These are phyloP conservation scores for Hydnomerulius pinastri DNA, from an alignment of 768 basidiomycete genomes.

Conservation along the genomic window DNA sequence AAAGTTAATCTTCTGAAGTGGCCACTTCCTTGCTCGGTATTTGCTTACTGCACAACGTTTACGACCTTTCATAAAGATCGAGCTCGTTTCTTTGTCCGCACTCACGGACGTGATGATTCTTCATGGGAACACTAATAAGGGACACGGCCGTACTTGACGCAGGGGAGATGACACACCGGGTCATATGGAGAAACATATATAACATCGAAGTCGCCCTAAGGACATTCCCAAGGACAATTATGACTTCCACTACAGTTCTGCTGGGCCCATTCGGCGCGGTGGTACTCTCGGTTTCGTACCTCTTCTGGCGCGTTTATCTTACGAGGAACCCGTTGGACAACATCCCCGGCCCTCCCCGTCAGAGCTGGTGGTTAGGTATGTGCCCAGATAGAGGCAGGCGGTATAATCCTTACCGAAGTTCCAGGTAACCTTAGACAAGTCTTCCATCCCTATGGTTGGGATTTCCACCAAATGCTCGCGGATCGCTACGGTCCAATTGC, in stretches of 20 bases:
- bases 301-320: conserved; percentile 1
- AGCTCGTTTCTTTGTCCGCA: too few relatives aligned
- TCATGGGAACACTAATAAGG: too few relatives aligned
- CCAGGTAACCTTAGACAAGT: conserved; percentile 38
- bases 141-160: too few relatives aligned
- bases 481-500: conserved; percentile 43
- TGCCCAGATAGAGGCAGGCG: background rate
- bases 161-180: too few relatives aligned
- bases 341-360: conserved; percentile 3
- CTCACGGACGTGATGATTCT: too few relatives aligned
- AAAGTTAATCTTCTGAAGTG: too few relatives aligned
- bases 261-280: background rate
- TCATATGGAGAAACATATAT: too few relatives aligned
- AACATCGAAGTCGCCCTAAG: too few relatives aligned
- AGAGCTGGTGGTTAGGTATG: conserved; percentile 2
- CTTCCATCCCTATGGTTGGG: conserved; percentile 37
- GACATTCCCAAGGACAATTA: too few relatives aligned
- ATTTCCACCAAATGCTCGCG: conserved; percentile 33
- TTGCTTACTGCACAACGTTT: too few relatives aligned
- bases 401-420: background rate
- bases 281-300: background rate
- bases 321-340: conserved; percentile 4
- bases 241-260: background rate
- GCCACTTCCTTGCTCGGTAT: too few relatives aligned
- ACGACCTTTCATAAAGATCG: too few relatives aligned